Evolutionary conservation across 805 yeast species (phyloP).

Genomic region (Saccharomycopsis amapae): DNA sequence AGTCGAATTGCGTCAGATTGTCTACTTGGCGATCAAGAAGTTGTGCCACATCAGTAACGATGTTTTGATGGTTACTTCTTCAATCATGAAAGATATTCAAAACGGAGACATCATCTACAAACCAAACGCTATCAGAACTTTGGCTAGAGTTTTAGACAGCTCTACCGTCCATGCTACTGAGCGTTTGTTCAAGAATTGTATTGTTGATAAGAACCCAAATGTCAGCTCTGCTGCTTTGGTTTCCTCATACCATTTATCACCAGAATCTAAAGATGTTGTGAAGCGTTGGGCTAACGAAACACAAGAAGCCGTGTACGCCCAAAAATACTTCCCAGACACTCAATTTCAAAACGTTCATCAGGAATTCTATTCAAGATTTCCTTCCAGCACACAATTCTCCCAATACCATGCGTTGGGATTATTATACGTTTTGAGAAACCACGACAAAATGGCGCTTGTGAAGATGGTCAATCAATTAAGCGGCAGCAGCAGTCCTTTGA

Average conservation of each 20-base stretch:
- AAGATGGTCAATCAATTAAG: conserved; percentile 78
- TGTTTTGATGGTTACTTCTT: conserved; percentile 94
- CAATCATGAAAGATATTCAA: conserved; percentile 97
- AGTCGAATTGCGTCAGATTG: conserved; percentile 81
- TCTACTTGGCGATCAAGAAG: conserved; percentile 90
- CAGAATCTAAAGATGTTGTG: conserved; percentile 85
- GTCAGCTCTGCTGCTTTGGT: conserved; percentile 92
- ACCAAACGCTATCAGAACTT: conserved; percentile 91
- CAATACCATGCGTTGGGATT: conserved; percentile 96
- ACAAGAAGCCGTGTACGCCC: conserved; percentile 75
- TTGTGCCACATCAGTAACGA: conserved; percentile 79
- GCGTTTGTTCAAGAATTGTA: conserved; percentile 83
- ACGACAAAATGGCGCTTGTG: conserved; percentile 89
- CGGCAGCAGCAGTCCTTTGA: conserved; percentile 50
- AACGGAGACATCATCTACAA: conserved; percentile 77
- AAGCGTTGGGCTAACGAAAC: conserved; percentile 92
- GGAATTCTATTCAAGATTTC: conserved; percentile 32
- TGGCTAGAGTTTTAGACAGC: conserved; percentile 83
- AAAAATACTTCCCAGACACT: conserved; percentile 34
- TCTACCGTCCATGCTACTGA: conserved; percentile 90
- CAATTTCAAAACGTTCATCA: conserved; percentile 23
- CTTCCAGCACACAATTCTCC: conserved; percentile 70
- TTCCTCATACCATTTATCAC: conserved; percentile 82
- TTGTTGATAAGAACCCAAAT: conserved; percentile 83
- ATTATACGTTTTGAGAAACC: conserved; percentile 78